Conservation (phyloP, 176 grass and related monocot genomes). For the Microstegium vimineum region DNA sequence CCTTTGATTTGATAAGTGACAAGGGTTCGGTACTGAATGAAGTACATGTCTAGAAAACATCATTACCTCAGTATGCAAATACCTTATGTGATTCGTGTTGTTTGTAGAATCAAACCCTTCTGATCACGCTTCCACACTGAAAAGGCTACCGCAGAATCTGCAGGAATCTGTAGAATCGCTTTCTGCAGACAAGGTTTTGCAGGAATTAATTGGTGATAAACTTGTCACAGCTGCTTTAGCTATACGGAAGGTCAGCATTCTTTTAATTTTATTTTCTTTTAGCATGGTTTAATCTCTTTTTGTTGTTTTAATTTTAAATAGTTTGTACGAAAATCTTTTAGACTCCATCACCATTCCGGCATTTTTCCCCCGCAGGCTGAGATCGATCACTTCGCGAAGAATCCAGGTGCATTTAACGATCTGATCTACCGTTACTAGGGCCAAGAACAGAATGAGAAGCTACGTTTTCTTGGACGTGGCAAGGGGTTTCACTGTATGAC, state of each 20-base stretch:
- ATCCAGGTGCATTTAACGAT: constrained; percentile 48
- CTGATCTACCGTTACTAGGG: constrained; percentile 81
- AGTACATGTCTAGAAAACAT: not conserved
- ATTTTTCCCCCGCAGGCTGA: constrained; percentile 51
- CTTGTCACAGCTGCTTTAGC: constrained; percentile 66
- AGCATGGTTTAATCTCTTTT: not conserved
- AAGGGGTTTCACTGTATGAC: not conserved
- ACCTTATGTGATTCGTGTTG: not conserved
- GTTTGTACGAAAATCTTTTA: not conserved
- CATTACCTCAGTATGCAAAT: constrained; percentile 6
- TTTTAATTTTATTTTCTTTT: not conserved
- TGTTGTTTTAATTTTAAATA: not conserved
- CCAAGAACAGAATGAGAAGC: not conserved
- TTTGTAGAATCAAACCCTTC: constrained; percentile 82
- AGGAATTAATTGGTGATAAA: constrained; percentile 73
- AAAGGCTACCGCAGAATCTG: constrained; percentile 76
- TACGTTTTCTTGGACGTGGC: not conserved
- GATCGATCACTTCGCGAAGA: constrained; percentile 69
- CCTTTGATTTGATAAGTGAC: not conserved
- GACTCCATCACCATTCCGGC: not conserved
- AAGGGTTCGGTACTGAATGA: not conserved
- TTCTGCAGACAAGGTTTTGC: constrained; percentile 55
- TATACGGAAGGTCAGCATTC: constrained; percentile 65
- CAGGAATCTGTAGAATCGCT: constrained; percentile 75
- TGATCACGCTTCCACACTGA: constrained; percentile 58